Percentiles rank a stretch among this genome's conserved stretches.
Conservation (phyloP, 2,329 filamentous ascomycete species). For the Claviceps humidiphila region DNA sequence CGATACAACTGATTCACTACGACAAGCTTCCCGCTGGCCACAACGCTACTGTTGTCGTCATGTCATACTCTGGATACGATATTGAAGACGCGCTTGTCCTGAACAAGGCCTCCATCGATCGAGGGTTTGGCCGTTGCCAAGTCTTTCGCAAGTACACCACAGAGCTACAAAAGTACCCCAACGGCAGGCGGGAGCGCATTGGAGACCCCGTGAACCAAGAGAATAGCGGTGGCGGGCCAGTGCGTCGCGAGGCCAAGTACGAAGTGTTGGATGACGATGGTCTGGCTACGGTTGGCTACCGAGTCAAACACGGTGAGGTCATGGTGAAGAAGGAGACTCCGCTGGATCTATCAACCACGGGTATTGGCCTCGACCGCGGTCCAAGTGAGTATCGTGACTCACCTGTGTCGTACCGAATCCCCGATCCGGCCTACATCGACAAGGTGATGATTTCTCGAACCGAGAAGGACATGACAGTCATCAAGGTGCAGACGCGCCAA, state of each 20-base stretch:
- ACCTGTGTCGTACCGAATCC: slow-evolving; percentile 65
- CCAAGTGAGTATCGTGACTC: slow-evolving; percentile 53
- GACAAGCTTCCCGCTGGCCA: slow-evolving; percentile 95
- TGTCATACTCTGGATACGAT: slow-evolving; percentile 99
- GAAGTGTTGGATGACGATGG: slow-evolving; percentile 72
- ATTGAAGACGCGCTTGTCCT: slow-evolving; percentile 95
- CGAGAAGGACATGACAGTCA: slow-evolving; percentile 70
- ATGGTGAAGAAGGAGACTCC: slow-evolving; percentile 87
- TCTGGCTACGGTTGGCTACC: slow-evolving; percentile 72
- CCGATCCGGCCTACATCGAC: slow-evolving; percentile 82
- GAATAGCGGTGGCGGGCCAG: slow-evolving; percentile 44
- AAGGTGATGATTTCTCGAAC: slow-evolving; percentile 90
- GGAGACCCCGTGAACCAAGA: slow-evolving; percentile 41
- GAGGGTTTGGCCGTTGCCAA: slow-evolving; percentile 91
- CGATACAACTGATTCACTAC: slow-evolving; percentile 92
- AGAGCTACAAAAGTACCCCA: slow-evolving; percentile 78
- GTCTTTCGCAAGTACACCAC: slow-evolving; percentile 93
- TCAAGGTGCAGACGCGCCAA: slow-evolving; percentile 95
- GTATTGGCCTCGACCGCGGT: slow-evolving; percentile 53
- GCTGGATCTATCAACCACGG: slow-evolving; percentile 59
- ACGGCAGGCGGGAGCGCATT: slow-evolving; percentile 57
- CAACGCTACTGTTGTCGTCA: slow-evolving; percentile 94
- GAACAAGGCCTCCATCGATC: slow-evolving; percentile 90
- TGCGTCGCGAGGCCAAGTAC: slow-evolving; percentile 52
- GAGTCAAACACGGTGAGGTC: slow-evolving; percentile 64